Conservation (phyloP, 1,284 basidiomycete species). For the Cutaneotrichosporon cutaneum region DNA sequence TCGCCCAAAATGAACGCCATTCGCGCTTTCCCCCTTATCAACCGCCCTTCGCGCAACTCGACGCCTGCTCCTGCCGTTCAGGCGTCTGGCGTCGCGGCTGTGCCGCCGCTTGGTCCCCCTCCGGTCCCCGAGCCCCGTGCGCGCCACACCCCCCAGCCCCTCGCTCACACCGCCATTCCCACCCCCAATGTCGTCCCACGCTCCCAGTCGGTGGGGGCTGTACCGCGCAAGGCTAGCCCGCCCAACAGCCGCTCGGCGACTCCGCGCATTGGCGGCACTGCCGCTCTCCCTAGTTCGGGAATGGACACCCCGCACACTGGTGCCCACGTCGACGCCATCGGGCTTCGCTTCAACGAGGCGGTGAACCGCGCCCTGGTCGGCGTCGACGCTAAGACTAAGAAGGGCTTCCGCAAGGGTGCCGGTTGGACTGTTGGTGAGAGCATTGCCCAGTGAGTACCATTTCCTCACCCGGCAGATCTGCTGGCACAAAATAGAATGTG, state of each 20-base stretch:
- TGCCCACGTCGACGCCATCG: constrained; percentile 52
- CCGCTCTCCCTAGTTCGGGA: constrained; percentile 11
- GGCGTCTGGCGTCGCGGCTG: constrained; percentile 17
- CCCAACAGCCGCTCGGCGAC: constrained; percentile 23
- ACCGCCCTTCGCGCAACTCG: constrained; percentile 50
- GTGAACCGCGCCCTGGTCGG: constrained; percentile 52
- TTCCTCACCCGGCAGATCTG: neutral
- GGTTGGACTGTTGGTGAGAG: constrained; percentile 49
- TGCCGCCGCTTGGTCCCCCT: constrained; percentile 23
- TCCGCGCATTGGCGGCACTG: constrained; percentile 1
- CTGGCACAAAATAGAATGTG: neutral
- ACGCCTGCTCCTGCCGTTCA: constrained; percentile 43
- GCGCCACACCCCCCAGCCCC: constrained; percentile 7
- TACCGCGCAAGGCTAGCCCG: constrained; percentile 23
- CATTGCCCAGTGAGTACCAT: constrained; percentile 48
- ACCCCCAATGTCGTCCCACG: constrained; percentile 15
- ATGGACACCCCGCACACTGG: constrained; percentile 21
- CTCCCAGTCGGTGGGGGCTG: constrained; percentile 31
- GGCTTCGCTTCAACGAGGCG: constrained; percentile 49
- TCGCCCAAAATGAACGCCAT: constrained; percentile 46
- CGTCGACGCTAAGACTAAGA: constrained; percentile 50
- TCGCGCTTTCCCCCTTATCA: constrained; percentile 52
- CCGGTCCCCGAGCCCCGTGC: constrained; percentile 17
- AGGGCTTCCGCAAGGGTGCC: constrained; percentile 48
- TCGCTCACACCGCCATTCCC: constrained; percentile 2